These are phyloP conservation scores for Stachybotrys elegans DNA, from an alignment of 2,329 filamentous ascomycete genomes.

Conservation along the genomic window DNA sequence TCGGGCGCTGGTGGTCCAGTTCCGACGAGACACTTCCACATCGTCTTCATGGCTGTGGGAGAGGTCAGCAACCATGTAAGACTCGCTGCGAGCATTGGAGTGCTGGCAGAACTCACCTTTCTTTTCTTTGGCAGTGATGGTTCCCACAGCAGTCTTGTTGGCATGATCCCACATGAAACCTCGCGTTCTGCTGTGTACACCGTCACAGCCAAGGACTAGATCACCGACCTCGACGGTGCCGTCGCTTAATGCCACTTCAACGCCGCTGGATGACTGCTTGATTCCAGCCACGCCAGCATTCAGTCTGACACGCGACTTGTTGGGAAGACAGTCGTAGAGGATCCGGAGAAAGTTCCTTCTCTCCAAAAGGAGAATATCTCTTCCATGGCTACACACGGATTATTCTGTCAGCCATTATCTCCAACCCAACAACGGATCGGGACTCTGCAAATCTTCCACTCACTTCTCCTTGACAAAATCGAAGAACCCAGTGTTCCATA, in stretches of 20 bases:
- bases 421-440: background rate
- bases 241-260: constrained; percentile 26
- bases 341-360: constrained; percentile 3
- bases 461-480: background rate
- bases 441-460: background rate
- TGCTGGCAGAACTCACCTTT: constrained; percentile 4
- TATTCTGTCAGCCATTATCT: background rate
- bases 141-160: constrained; percentile 6
- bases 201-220: constrained; percentile 36
- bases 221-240: constrained; percentile 27
- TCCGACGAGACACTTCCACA: constrained; percentile 10
- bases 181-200: constrained; percentile 28
- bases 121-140: constrained; percentile 13
- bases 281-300: constrained; percentile 2
- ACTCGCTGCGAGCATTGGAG: background rate
- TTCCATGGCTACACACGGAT: background rate
- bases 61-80: background rate
- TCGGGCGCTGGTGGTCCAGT: constrained; percentile 6
- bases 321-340: constrained; percentile 9
- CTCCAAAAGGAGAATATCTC: background rate
- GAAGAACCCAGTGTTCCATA: background rate
- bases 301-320: constrained; percentile 4
- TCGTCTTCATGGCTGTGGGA: constrained; percentile 9
- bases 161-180: constrained; percentile 18
- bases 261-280: constrained; percentile 10